Base-by-base conservation (phyloP, 441 rosid species). In the Erodium texanum region DNA sequence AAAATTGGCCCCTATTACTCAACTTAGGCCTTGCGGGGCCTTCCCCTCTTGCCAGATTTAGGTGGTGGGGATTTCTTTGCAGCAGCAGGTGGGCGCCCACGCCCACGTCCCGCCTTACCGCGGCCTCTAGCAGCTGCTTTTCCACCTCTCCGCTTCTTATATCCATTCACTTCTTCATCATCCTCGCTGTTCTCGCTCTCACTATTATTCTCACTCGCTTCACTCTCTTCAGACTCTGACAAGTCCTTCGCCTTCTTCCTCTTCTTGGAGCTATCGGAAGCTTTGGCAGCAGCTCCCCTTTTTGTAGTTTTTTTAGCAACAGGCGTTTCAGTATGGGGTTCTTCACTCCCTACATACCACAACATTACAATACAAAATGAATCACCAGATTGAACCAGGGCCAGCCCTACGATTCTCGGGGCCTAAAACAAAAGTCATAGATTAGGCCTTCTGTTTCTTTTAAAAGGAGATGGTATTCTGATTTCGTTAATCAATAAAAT, bases 21-120 rank as follows among this genome's bases (percentile, higher is more conserved):
- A 27, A 32, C 56, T 80, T 65, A 87, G 0, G 84, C 70, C 86
- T 85, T 89, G 6, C 89, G 83, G 9, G 95, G 89, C 73, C 97
- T 82, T 71, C 99, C 97, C 76, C 89, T 84, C 81, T 76, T 89
- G 9, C 90, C 87, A 16, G 78, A 36, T 58, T 85, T 87, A 63
- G 88, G 48, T 74, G 62, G 74, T 2, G 78, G 59, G 27, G 71
- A 75, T 68, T 79, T 87, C 62, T 72, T 80, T 8, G 84, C 67
- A 1, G 84, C 67, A 0, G 80, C 65, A 5, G 86, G 58, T 27
- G 82, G 66, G 5, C 82, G 78, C 23, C 86, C 84, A 9, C 79
- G 77, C n/a, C 81, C 84, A 1, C 65, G 27, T 12, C 73, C 52
- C 14, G 79, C 72, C 0, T 77, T 76, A 63, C 84, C 85, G 14